Percentiles rank a stretch among this genome's conserved stretches.
Evolutionary conservation across 495 filamentous ascomycete species (phyloP).

Genomic region (Penicillium simplicissimum): DNA sequence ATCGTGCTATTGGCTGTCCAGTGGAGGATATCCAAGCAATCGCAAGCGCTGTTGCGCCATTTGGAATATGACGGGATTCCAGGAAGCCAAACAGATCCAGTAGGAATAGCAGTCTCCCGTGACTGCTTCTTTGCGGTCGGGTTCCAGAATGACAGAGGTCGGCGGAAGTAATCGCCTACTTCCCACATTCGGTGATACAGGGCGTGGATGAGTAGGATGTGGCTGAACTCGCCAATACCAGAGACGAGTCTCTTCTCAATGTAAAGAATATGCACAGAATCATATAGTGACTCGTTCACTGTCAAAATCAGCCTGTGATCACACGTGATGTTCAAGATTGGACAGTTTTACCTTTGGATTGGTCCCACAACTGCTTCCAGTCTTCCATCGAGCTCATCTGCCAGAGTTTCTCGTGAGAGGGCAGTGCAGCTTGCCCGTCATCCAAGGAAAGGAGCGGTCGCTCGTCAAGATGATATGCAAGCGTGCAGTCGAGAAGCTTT

Average conservation of each 20-base stretch:
- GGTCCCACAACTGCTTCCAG: conserved; percentile 41
- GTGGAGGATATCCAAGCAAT: conserved; percentile 56
- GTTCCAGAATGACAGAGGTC: conserved; percentile 50
- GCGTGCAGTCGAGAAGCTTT: conserved; percentile 49
- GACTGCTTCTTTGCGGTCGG: conserved; percentile 49
- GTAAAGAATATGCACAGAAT: conserved; percentile 48
- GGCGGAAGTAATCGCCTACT: conserved; percentile 48
- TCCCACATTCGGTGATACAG: conserved; percentile 54
- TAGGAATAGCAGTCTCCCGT: conserved; percentile 37
- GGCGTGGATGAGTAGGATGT: conserved; percentile 51
- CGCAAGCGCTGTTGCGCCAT: conserved; percentile 58
- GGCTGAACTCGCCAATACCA: conserved; percentile 48
- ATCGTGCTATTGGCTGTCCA: conserved; percentile 53
- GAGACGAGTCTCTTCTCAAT: conserved; percentile 50
- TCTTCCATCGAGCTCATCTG: conserved; percentile 36
- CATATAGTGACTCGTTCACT: conserved; percentile 44
- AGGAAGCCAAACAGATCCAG: conserved; percentile 51
- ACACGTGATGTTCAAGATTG: not conserved
- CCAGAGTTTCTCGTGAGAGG: conserved; percentile 51
- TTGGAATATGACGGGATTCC: conserved; percentile 51
- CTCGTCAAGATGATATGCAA: conserved; percentile 43
- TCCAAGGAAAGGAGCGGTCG: conserved; percentile 41
- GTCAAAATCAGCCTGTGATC: conserved; percentile 8
- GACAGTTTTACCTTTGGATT: conserved; percentile 24
- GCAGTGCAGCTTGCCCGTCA: conserved; percentile 45